These are phyloP conservation scores for Plasmodium cynomolgi DNA, from an alignment of 169 alveolate species.

Conservation along the genomic window DNA sequence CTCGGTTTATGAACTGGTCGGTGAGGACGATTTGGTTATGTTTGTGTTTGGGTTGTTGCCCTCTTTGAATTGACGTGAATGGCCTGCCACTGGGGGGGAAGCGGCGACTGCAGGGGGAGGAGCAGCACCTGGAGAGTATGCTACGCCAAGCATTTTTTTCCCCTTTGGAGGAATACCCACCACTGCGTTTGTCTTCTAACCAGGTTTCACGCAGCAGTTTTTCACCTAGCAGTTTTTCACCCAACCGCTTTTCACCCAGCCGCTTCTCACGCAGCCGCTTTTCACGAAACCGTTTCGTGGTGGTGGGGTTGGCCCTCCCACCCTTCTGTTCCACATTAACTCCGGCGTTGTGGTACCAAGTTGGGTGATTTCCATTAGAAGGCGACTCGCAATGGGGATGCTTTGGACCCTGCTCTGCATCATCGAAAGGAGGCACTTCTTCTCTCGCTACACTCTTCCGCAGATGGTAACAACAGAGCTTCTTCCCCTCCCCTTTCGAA, in stretches of 20 bases:
- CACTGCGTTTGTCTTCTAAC: neutral
- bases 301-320: neutral
- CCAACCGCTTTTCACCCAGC: neutral
- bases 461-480: neutral
- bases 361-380: neutral
- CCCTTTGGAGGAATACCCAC: neutral
- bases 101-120: neutral
- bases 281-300: neutral
- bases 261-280: neutral
- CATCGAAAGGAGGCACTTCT: neutral
- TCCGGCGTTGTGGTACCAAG: neutral
- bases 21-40: constrained; percentile 22
- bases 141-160: neutral
- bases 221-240: neutral
- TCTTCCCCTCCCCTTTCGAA: constrained; percentile 4
- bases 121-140: neutral
- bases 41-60: neutral
- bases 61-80: neutral
- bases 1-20: constrained; percentile 20
- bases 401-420: neutral
- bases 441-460: neutral
- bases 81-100: neutral
- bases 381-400: neutral
- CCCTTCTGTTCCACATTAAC: neutral
- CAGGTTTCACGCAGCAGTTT: neutral